phyloP scores from a whole-genome alignment of 2,329 filamentous ascomycete genomes.

The Leptodontidium sp. region DNA sequence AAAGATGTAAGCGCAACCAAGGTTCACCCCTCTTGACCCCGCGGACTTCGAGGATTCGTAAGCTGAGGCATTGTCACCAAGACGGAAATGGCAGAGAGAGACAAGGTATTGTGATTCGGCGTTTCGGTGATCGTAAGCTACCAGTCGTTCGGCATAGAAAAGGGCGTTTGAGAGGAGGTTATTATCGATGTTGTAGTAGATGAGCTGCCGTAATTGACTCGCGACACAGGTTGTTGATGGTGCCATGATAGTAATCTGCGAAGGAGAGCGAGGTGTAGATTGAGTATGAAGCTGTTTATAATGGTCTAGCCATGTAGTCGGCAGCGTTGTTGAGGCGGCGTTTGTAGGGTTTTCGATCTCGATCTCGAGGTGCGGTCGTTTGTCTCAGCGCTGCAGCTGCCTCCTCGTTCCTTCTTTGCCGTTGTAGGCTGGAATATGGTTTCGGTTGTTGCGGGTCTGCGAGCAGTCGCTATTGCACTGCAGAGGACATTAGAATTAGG shows the following conservation, averaged over 20 bases:
- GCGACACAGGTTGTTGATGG: constrained; percentile 43
- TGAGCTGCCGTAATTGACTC: constrained; percentile 60
- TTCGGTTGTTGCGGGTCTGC: constrained; percentile 22
- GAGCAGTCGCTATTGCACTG: constrained; percentile 35
- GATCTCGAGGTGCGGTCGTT: constrained; percentile 22
- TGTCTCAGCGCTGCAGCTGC: constrained; percentile 28
- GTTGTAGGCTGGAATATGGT: background rate
- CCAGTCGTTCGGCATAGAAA: constrained; percentile 88
- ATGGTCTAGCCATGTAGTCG: constrained; percentile 44
- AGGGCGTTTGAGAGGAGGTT: constrained; percentile 88
- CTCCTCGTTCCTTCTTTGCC: constrained; percentile 25
- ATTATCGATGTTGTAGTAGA: constrained; percentile 84
- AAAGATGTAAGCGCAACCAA: constrained; percentile 91
- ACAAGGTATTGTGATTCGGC: constrained; percentile 84
- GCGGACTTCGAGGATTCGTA: constrained; percentile 81
- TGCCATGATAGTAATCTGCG: constrained; percentile 41
- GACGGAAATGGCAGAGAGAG: constrained; percentile 82
- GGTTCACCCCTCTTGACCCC: constrained; percentile 74
- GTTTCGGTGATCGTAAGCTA: constrained; percentile 82
- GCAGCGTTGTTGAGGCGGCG: constrained; percentile 27
- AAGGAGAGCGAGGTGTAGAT: constrained; percentile 30
- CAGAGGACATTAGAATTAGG: constrained; percentile 38
- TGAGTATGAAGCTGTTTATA: constrained; percentile 35
- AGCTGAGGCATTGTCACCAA: constrained; percentile 84
- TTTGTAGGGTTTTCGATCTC: constrained; percentile 22